Evolutionary conservation across 106 monocot species (phyloP), one percentile per base, ranked within the genome.

Genomic region (Acorus gramineus): DNA sequence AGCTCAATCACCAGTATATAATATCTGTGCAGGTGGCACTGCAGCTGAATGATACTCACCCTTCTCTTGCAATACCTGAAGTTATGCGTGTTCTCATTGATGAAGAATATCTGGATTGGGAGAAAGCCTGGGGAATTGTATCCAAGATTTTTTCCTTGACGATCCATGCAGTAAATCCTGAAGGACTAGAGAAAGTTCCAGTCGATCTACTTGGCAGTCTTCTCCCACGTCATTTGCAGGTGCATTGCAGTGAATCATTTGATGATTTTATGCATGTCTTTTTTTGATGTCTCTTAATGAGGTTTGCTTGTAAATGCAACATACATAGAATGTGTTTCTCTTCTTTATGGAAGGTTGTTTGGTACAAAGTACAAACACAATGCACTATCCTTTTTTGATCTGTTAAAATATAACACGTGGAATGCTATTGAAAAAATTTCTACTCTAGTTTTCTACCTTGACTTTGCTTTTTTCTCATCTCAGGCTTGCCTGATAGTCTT

Each of bases 1-100:
- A 28, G 28, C 28, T 28, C 28, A 28, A 28, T 28, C 48, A 50
- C 4, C 43, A 63, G 47, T 48, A 49, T 46, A 11, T 11, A 45
- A 49, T 57, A 43, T 59, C 11, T 66, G 28, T 71, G 42, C 77
- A 77, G 77, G 71, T 78, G 12, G 78, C 78, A 8, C n/a, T 75
- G 69, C 73, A 79, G 54, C 60, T 79, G 14, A 79, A 73, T 56
- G 79, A 79, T 65, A 79, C 69, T 47, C 73, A 79, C 44, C 79
- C 79, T 53, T 68, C 79, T 14, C 52, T 79, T 6, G 79, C 73
- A 47, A 62, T 79, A 47, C 66, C 73, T 28, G 79, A 79, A 60
- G 59, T 79, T 9, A 73, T 79, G 73, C 53, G 79, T 46, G 42
- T 79, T 13, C 73, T 79, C 46, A 28, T 73, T 50, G 79, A 79